These are phyloP conservation scores for Epichloe coenophiala DNA, from an alignment of 2,329 filamentous ascomycete species.

Conservation along the genomic window DNA sequence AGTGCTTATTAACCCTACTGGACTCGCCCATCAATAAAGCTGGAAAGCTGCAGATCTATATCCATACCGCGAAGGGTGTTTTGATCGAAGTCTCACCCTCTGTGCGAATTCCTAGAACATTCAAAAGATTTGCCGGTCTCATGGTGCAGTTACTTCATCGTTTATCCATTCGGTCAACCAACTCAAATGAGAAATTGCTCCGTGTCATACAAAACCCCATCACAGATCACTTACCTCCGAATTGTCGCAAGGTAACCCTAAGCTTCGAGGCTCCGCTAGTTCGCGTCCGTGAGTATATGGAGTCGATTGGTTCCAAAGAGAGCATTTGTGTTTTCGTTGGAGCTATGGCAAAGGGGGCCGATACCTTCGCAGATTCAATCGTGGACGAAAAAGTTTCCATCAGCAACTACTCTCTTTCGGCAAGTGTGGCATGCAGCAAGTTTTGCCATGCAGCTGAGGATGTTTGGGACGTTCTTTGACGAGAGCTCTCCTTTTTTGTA, in stretches of 20 bases:
- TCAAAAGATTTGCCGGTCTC: conserved; percentile 95
- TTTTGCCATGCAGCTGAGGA: conserved; percentile 98
- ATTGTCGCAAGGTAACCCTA: conserved; percentile 94
- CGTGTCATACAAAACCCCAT: conserved; percentile 98
- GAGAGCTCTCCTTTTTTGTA: too few species aligned
- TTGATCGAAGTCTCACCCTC: conserved; percentile 97
- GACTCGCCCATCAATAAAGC: conserved; percentile 99
- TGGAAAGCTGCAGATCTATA: conserved; percentile 94
- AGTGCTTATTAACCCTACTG: conserved; percentile 94
- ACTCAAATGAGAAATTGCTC: conserved; percentile 92
- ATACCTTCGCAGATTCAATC: conserved; percentile 87
- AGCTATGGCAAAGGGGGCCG: conserved; percentile 93
- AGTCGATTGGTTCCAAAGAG: conserved; percentile 64
- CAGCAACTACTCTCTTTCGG: conserved; percentile 94
- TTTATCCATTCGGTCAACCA: conserved; percentile 88
- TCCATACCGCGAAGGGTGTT: conserved; percentile 93
- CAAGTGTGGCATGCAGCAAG: conserved; percentile 97
- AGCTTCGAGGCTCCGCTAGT: conserved; percentile 87
- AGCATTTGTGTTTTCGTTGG: conserved; percentile 97
- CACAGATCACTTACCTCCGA: conserved; percentile 88
- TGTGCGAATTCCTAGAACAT: conserved; percentile 92
- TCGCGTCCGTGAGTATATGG: conserved; percentile 78
- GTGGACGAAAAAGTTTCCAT: conserved; percentile 98
- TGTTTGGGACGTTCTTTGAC: conserved; percentile 81
- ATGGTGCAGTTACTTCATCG: conserved; percentile 98